These are phyloP conservation scores for Helianthus tuberosus DNA, from an alignment of 129 eudicot species.

Conservation along the genomic window DNA sequence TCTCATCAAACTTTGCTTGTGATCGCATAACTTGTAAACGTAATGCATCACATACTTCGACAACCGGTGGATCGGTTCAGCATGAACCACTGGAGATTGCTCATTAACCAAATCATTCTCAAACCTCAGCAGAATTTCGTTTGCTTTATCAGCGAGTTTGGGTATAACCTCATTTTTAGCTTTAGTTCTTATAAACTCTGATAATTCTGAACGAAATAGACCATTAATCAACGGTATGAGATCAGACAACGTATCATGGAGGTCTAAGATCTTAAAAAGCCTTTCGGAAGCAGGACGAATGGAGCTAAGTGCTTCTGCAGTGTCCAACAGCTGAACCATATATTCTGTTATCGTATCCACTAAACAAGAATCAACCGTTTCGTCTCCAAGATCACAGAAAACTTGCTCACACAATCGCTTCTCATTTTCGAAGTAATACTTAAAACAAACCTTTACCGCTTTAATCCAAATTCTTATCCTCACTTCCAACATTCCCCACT, in stretches of 20 bases:
- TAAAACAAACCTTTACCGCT: not conserved
- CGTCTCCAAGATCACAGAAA: conserved; percentile 9
- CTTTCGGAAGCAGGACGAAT: conserved; percentile 26
- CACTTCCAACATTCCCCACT: conserved; percentile 17
- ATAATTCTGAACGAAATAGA: conserved; percentile 26
- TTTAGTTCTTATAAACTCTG: not conserved
- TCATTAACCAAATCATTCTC: conserved; percentile 34
- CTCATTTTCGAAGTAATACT: conserved; percentile 21
- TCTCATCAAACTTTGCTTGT: conserved; percentile 23
- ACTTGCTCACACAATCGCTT: conserved; percentile 21
- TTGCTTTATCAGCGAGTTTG: conserved; percentile 20
- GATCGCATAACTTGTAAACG: not conserved
- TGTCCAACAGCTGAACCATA: conserved; percentile 24
- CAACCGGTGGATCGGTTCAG: conserved; percentile 24
- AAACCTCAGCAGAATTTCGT: conserved; percentile 20
- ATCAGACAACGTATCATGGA: conserved; percentile 23
- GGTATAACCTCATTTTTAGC: not conserved
- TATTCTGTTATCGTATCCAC: conserved; percentile 25
- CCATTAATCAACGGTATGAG: conserved; percentile 8
- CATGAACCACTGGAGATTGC: not conserved
- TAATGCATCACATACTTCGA: conserved; percentile 34
- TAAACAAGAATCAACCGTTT: conserved; percentile 25
- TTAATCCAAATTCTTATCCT: conserved; percentile 26
- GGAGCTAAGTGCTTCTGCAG: conserved; percentile 28
- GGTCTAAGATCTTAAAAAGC: conserved; percentile 24